Conservation (phyloP, 257 asterid species). For the Solanum sejunctum region DNA sequence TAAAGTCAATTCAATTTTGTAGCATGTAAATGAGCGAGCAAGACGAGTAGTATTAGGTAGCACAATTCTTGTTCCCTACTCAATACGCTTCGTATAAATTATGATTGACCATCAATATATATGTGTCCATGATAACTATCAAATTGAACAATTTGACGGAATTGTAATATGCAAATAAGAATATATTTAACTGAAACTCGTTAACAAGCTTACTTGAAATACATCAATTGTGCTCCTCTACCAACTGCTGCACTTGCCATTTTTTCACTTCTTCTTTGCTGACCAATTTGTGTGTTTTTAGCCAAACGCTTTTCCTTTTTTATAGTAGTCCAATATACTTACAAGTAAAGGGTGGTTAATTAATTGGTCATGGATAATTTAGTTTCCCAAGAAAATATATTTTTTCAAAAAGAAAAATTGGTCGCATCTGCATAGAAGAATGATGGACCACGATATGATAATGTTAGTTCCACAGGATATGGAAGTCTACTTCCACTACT, state of each 20-base stretch:
- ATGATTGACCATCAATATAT: no score
- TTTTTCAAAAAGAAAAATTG: background rate
- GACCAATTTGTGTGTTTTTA: background rate
- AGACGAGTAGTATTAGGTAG: no score
- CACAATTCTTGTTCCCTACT: no score
- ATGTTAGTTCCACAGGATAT: constrained; percentile 15
- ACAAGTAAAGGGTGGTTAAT: background rate
- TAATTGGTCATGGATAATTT: constrained; percentile 3
- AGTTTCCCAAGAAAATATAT: constrained; percentile 32
- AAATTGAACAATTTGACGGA: no score
- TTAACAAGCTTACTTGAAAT: constrained; percentile 48
- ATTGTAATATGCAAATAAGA: no score
- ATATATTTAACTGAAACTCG: background rate
- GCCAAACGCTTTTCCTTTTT: background rate
- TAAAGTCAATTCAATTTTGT: no score
- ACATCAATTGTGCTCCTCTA: constrained; percentile 53
- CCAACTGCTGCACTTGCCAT: constrained; percentile 71
- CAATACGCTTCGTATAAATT: no score
- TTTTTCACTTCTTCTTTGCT: background rate
- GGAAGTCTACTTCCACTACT: constrained; percentile 6
- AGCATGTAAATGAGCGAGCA: no score
- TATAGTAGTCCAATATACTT: constrained; percentile 4
- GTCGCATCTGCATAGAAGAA: background rate
- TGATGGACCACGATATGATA: background rate
- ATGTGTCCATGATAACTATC: no score